phyloP scores from a whole-genome alignment of 73 alveolate species.

The Tetrahymena elliotti region DNA sequence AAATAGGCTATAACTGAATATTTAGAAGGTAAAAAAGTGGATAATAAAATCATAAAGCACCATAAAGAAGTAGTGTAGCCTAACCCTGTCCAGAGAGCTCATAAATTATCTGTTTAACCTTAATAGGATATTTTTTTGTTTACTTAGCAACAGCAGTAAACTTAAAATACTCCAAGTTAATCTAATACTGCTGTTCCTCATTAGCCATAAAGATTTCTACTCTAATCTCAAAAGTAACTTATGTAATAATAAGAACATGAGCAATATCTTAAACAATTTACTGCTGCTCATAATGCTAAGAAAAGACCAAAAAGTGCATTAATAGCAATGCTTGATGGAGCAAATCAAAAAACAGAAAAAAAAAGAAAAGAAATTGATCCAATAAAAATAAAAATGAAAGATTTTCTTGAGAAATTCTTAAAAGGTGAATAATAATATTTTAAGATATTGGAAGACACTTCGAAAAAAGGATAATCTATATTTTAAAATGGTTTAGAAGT shows the following conservation, averaged over 20 bases:
- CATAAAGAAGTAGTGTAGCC: not conserved
- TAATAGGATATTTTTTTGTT: not conserved
- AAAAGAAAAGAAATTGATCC: not conserved
- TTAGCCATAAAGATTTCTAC: not conserved
- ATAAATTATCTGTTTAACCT: not conserved
- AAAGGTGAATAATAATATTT: not conserved
- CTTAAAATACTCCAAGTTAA: not conserved
- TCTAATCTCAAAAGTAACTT: not conserved
- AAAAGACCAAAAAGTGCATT: not conserved
- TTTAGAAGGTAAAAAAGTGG: not conserved
- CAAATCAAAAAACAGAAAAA: not conserved
- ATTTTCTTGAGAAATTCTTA: not conserved
- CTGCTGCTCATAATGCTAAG: not conserved
- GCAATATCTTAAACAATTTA: not conserved
- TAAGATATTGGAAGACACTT: not conserved
- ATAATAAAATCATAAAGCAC: not conserved
- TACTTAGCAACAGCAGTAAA: not conserved
- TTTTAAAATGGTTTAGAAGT: not conserved
- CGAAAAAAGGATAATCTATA: not conserved
- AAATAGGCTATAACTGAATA: not conserved
- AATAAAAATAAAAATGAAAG: not conserved
- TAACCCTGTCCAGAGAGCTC: not conserved
- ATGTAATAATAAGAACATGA: not conserved
- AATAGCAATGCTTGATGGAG: not conserved
- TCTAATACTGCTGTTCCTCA: not conserved